phyloP scores from a whole-genome alignment of 352 stramenopile species.

The Hyaloperonospora brassicae region DNA sequence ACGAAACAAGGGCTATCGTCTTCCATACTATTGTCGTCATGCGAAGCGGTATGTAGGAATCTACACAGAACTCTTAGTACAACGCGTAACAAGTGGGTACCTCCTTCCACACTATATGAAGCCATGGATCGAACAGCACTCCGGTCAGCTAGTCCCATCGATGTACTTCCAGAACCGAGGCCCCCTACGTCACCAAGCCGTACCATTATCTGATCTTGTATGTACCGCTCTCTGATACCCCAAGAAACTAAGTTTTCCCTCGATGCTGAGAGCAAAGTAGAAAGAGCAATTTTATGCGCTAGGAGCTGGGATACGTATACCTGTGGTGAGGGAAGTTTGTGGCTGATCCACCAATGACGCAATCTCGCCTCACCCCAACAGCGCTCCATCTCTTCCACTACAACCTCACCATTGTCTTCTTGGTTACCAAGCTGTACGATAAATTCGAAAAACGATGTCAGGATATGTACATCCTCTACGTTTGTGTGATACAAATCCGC shows the following conservation, averaged over 20 bases:
- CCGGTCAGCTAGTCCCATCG: neutral
- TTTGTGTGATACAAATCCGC: conserved; percentile 19
- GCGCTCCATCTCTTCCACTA: conserved; percentile 28
- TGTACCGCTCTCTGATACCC: conserved; percentile 47
- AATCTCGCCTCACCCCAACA: conserved; percentile 48
- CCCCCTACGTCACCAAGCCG: conserved; percentile 15
- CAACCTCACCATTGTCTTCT: conserved; percentile 15
- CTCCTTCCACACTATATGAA: conserved; percentile 32
- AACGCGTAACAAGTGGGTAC: conserved; percentile 43
- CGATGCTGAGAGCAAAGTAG: conserved; percentile 40
- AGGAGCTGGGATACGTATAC: conserved; percentile 34
- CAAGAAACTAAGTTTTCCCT: conserved; percentile 65
- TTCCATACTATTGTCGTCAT: conserved; percentile 12
- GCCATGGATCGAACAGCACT: conserved; percentile 1
- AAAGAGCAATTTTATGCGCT: conserved; percentile 36
- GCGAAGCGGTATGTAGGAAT: conserved; percentile 34
- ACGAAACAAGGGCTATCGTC: conserved; percentile 24
- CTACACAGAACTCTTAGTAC: conserved; percentile 44
- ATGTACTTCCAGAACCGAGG: neutral
- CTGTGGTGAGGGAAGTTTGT: conserved; percentile 32
- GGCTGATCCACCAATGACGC: conserved; percentile 45
- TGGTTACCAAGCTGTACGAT: conserved; percentile 38
- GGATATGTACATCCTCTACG: conserved; percentile 33
- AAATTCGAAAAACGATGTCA: conserved; percentile 52
- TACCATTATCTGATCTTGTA: conserved; percentile 44